phyloP scores from a whole-genome alignment of 2,329 filamentous ascomycete genomes.

The Rutstroemia sp. region DNA sequence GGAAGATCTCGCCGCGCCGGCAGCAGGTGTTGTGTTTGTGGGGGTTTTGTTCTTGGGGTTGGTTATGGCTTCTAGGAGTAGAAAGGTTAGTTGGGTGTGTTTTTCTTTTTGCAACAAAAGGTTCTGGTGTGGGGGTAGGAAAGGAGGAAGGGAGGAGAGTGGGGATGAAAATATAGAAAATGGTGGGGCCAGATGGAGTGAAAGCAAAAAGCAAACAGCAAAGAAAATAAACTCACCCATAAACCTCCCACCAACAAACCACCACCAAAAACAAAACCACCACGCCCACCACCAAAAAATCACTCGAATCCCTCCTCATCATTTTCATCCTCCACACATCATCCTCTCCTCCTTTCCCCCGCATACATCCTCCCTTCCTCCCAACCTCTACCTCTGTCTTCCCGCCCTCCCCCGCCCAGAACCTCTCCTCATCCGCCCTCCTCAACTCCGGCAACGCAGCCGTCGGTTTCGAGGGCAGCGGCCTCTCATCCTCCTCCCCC shows the following conservation, averaged over 20 bases:
- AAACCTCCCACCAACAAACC: conserved; percentile 13
- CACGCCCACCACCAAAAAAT: conserved; percentile 26
- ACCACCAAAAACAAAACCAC: conserved; percentile 23
- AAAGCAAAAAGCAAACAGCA: background rate
- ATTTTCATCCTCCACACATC: conserved; percentile 6
- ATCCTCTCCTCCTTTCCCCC: background rate
- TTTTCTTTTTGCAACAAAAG: no score
- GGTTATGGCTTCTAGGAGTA: background rate
- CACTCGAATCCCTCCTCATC: conserved; percentile 16
- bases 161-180: background rate
- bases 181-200: background rate
- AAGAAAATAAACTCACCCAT: background rate
- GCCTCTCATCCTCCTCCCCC: background rate
- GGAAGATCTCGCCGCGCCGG: conserved; percentile 17
- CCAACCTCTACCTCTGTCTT: background rate
- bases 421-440: conserved; percentile 18
- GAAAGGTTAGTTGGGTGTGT: no score
- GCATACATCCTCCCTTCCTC: background rate
- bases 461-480: conserved; percentile 19
- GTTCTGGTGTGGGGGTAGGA: no score
- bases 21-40: background rate
- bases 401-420: conserved; percentile 14
- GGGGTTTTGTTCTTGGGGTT: background rate
- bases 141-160: no score
- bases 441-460: conserved; percentile 19